These are phyloP conservation scores for Pyrrhoderma noxium DNA, from an alignment of 1,284 basidiomycete species.

Conservation along the genomic window DNA sequence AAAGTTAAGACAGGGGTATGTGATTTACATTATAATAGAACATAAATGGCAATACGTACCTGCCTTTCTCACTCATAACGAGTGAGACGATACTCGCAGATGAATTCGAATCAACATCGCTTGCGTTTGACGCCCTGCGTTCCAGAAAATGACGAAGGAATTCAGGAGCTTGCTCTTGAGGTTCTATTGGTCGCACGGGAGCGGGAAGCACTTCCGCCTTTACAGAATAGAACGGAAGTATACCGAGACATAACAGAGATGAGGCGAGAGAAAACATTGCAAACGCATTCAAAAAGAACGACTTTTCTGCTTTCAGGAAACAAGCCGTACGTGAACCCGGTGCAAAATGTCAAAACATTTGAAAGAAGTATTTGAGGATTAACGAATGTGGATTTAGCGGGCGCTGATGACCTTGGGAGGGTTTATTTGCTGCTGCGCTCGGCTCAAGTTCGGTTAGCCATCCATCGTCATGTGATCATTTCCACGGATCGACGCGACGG, in stretches of 20 bases:
- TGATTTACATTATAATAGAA: not conserved
- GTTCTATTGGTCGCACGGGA: too few relatives aligned
- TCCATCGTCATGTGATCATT: not conserved
- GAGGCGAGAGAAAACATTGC: not conserved
- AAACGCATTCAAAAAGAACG: not conserved
- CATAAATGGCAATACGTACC: conserved; percentile 1
- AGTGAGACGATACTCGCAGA: conserved; percentile 6
- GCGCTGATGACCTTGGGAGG: not conserved
- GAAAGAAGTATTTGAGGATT: too few relatives aligned
- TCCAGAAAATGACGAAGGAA: too few relatives aligned
- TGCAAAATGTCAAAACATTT: too few relatives aligned
- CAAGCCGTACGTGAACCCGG: too few relatives aligned
- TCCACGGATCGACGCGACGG: conserved; percentile 2
- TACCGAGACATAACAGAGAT: too few relatives aligned
- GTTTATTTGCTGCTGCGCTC: not conserved
- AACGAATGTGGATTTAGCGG: not conserved
- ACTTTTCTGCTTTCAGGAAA: too few relatives aligned
- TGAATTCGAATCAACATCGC: not conserved
- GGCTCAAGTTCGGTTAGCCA: not conserved
- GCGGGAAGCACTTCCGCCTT: too few relatives aligned
- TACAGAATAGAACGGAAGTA: too few relatives aligned
- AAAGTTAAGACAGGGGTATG: not conserved
- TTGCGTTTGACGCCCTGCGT: not conserved
- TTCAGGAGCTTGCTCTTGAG: too few relatives aligned
- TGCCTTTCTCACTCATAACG: conserved; percentile 8